These are phyloP conservation scores for Metschnikowia noctiluminum DNA, from an alignment of 805 yeast genomes.

Conservation along the genomic window DNA sequence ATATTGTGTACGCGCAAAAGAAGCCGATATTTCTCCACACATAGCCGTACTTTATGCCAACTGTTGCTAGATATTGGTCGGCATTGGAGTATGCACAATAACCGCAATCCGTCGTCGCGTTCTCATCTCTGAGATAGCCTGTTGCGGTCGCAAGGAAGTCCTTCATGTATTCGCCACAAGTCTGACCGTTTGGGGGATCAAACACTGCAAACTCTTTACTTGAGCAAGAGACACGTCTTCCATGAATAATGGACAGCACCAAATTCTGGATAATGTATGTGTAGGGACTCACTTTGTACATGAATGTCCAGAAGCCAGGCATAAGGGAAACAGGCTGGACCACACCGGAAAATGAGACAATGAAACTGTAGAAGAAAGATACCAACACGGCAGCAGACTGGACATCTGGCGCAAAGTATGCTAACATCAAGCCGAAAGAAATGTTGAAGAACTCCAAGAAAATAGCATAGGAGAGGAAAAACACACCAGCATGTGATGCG, in stretches of 20 bases:
- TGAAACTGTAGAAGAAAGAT: slow-evolving; percentile 53
- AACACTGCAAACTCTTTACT: slow-evolving; percentile 45
- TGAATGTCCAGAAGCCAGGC: slow-evolving; percentile 50
- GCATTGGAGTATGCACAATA: slow-evolving; percentile 12
- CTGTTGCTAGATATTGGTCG: slow-evolving; percentile 9
- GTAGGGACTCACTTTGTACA: slow-evolving; percentile 45
- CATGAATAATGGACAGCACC: slow-evolving; percentile 43
- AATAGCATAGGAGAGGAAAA: slow-evolving; percentile 45
- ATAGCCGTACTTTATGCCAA: slow-evolving; percentile 12
- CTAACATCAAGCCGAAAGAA: slow-evolving; percentile 47
- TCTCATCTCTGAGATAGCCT: slow-evolving; percentile 13
- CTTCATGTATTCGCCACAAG: slow-evolving; percentile 14
- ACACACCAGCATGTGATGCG: slow-evolving; percentile 31
- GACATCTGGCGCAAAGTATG: slow-evolving; percentile 61
- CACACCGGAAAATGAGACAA: slow-evolving; percentile 56
- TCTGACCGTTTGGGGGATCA: slow-evolving; percentile 42
- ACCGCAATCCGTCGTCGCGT: slow-evolving; percentile 13
- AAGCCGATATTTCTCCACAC: slow-evolving; percentile 18
- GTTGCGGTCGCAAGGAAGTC: slow-evolving; percentile 6
- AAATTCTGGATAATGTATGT: slow-evolving; percentile 55
- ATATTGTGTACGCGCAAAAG: slow-evolving; percentile 10
- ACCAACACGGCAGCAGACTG: slow-evolving; percentile 63
- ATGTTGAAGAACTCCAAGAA: slow-evolving; percentile 39
- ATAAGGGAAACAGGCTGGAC: slow-evolving; percentile 41
- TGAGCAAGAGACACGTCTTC: slow-evolving; percentile 45